Percentiles rank a stretch among this genome's conserved stretches.
Evolutionary conservation across 805 yeast genomes (phyloP).

Genomic region (Yarrowia bubula): DNA sequence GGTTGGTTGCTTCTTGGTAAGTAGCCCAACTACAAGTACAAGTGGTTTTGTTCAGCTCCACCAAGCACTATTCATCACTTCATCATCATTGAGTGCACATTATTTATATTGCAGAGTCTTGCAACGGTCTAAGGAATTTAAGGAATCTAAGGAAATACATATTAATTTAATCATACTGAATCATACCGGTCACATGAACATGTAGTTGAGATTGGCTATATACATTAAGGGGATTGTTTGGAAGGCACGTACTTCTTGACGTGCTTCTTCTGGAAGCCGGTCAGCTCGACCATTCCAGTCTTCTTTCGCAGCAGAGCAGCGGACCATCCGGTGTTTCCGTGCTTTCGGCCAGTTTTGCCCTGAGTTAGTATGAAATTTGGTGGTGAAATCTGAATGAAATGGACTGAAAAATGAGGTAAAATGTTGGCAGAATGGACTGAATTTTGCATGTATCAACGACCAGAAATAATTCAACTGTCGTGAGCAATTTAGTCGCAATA

Average conservation of each 20-base stretch:
- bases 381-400: too few species aligned
- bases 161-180: neutral
- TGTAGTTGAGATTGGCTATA: neutral
- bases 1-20: neutral
- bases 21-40: neutral
- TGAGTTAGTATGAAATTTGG: constrained; percentile 28
- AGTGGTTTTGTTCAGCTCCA: too few species aligned
- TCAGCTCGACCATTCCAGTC: constrained; percentile 57
- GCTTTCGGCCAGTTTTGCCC: constrained; percentile 83
- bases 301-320: constrained; percentile 51
- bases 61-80: too few species aligned
- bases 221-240: constrained; percentile 27
- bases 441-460: too few species aligned
- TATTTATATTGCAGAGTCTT: neutral
- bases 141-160: neutral
- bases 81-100: neutral
- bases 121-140: neutral
- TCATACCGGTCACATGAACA: neutral
- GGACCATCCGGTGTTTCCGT: constrained; percentile 90
- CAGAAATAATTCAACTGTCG: too few species aligned
- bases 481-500: too few species aligned
- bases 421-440: too few species aligned
- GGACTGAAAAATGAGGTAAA: too few species aligned
- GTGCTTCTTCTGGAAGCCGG: constrained; percentile 32
- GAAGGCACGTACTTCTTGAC: constrained; percentile 29